Evolutionary conservation across 352 stramenopile genomes (phyloP).

Genomic region (Phytophthora aleatoria): DNA sequence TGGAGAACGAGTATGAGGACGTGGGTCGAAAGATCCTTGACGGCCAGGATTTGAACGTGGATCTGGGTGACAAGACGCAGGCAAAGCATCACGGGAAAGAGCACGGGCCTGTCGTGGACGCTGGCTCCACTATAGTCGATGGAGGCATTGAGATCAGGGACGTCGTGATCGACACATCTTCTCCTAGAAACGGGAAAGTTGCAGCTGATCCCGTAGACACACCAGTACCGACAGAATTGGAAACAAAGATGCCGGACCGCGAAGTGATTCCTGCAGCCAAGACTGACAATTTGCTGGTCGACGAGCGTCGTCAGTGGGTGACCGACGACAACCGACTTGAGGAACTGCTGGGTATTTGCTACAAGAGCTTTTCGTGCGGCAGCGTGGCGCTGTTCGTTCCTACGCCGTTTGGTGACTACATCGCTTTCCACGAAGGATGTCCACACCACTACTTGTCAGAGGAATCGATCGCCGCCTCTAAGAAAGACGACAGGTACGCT

Average conservation of each 20-base stretch:
- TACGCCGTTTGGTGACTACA: slow-evolving; percentile 82
- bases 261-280: slow-evolving; percentile 35
- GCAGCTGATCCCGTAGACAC: background rate
- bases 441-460: slow-evolving; percentile 83
- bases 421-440: slow-evolving; percentile 86
- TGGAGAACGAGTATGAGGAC: slow-evolving; percentile 84
- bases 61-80: slow-evolving; percentile 46
- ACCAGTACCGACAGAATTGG: slow-evolving; percentile 2
- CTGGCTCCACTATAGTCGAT: slow-evolving; percentile 26
- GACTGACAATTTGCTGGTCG: slow-evolving; percentile 41
- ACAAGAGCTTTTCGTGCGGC: slow-evolving; percentile 77
- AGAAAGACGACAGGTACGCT: slow-evolving; percentile 52
- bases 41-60: slow-evolving; percentile 50
- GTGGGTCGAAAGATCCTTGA: slow-evolving; percentile 73
- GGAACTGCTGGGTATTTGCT: slow-evolving; percentile 81
- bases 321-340: slow-evolving; percentile 70
- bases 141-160: slow-evolving; percentile 37
- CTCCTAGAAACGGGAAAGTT: slow-evolving; percentile 24
- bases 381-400: slow-evolving; percentile 81
- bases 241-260: slow-evolving; percentile 31
- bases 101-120: slow-evolving; percentile 9
- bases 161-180: slow-evolving; percentile 42
- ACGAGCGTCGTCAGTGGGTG: slow-evolving; percentile 51
- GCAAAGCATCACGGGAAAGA: slow-evolving; percentile 29
- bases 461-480: slow-evolving; percentile 78